Evolutionary conservation across 768 basidiomycete species (phyloP).

Genomic region (Pholiota microspora): DNA sequence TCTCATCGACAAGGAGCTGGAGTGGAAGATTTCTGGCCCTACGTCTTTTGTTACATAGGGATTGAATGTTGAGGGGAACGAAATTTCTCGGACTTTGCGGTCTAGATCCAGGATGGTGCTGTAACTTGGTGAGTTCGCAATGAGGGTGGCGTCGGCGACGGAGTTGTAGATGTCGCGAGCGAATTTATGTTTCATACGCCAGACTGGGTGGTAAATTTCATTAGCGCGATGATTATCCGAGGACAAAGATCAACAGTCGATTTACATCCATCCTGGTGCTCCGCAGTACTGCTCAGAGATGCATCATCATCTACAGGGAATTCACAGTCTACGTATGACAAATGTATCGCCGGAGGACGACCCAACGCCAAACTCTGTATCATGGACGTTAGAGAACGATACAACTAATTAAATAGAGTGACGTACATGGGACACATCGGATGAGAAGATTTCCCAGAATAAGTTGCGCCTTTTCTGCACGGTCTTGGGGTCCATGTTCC

Average conservation of each 20-base stretch:
- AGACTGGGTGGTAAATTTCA: constrained; percentile 34
- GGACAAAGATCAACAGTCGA: constrained; percentile 3
- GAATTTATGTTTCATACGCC: constrained; percentile 56
- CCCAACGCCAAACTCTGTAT: constrained; percentile 54
- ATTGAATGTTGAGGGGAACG: constrained; percentile 44
- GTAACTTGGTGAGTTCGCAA: constrained; percentile 46
- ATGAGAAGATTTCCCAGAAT: constrained; percentile 71
- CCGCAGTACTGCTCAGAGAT: constrained; percentile 39
- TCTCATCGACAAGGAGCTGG: constrained; percentile 47
- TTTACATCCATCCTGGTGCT: constrained; percentile 50
- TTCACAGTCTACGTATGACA: constrained; percentile 64
- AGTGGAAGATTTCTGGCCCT: constrained; percentile 46
- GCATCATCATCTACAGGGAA: constrained; percentile 57
- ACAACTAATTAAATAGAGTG: no score
- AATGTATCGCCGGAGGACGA: constrained; percentile 55
- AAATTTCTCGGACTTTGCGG: constrained; percentile 44
- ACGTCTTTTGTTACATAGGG: constrained; percentile 42
- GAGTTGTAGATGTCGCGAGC: constrained; percentile 47
- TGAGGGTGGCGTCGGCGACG: constrained; percentile 46
- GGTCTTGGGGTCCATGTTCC: constrained; percentile 56
- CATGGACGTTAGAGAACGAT: neutral
- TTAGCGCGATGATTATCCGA: no score
- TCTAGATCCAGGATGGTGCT: constrained; percentile 49
- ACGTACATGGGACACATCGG: constrained; percentile 53
- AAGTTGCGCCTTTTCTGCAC: constrained; percentile 61